Evolutionary conservation across 2,329 filamentous ascomycete genomes (phyloP), one percentile per base, ranked within the genome.

Genomic region (Claviceps monticola): DNA sequence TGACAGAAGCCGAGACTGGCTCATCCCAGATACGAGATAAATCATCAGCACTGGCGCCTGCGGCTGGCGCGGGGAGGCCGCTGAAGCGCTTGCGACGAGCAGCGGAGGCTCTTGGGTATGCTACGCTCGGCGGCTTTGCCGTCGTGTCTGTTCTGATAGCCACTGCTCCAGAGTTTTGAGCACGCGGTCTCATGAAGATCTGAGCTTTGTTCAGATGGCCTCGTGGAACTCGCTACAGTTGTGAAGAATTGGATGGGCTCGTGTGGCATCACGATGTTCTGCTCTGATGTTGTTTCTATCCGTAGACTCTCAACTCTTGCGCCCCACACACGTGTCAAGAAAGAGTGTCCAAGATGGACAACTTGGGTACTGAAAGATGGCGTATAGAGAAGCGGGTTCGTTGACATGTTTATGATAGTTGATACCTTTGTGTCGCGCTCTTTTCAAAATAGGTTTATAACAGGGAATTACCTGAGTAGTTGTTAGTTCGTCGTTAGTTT

Each of bases 61-160:
- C 2, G 23, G 26, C 37, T 17, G 16, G 8, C 23, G 5, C 44
- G 8, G 41, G 51, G 4, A 58, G 56, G 9, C 60, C 63, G 16
- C 50, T 36, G 3, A 69, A 69, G 47, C 62, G 66, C 5, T 53
- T 68, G 43, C 63, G 64, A 13, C 62, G 61, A 46, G 62, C 62
- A 43, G 67, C 65, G 4, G 67, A 70, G 49, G 62, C 61, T 0
- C 55, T 69, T 23, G 65, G 67, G 8, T 66, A 64, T 39, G 66
- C 64, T 11, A 64, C 67, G 5, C 56, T 70, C 3, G 67, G 67
- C 7, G 67, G 67, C 19, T 58, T 66, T 7, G 66, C 66, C n/a
- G 67, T 68, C 41, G 64, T 69, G 62, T 66, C 66, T 23, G 67
- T 66, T 3, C 55, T 70, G 38, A 69, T 70, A 49, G 67, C 65